Evolutionary conservation across 805 yeast species (phyloP), one percentile per base, ranked within the genome.

Genomic region (Grigorovia jiainica): DNA sequence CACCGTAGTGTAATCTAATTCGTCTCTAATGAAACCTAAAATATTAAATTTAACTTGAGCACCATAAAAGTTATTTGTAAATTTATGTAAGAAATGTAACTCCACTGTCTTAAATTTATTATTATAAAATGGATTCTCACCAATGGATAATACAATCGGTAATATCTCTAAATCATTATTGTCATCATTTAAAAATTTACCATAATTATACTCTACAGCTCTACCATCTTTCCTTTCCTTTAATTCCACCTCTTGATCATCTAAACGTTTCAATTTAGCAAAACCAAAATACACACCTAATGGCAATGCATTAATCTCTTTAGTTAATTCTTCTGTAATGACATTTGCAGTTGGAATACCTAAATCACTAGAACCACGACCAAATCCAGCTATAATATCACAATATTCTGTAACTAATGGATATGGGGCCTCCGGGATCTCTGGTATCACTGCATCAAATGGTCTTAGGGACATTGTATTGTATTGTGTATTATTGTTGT

Each of bases 271-370:
- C 3, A 73, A 60, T 37, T 58, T 53, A 7, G 79, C 76, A 69
- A 74, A 87, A 1, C 99, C 99, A 57, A 78, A 92, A 62, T 92
- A 92, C 7, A 92, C 90, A 3, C 99, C 99, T 0, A 90, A 73
- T 2, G 72, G 74, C 17, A 73, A 67, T 37, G 52, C 43, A 38
- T 65, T 61, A 32, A 75, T 53, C 4, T 62, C 59, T 3, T 60
- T 45, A 0, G 75, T 71, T 18, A 74, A 65, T 30, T 69, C 64
- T 3, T 66, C 68, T 3, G 84, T 73, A 1, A 86, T 82, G 5
- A 90, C 75, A 55, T 90, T 90, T 6, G 97, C 97, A 0, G 99
- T 92, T 2, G 98, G 98, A 35, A 87, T 82, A 0, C 97, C 97
- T 34, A 92, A 70, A 51, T 87, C 96, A 0, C 92, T 62, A 0